A percentile compares a stretch with the other conserved stretches of the same genome.
These are phyloP conservation scores for Conringia planisiliqua DNA, from an alignment of 345 rosid species.

Conservation along the genomic window DNA sequence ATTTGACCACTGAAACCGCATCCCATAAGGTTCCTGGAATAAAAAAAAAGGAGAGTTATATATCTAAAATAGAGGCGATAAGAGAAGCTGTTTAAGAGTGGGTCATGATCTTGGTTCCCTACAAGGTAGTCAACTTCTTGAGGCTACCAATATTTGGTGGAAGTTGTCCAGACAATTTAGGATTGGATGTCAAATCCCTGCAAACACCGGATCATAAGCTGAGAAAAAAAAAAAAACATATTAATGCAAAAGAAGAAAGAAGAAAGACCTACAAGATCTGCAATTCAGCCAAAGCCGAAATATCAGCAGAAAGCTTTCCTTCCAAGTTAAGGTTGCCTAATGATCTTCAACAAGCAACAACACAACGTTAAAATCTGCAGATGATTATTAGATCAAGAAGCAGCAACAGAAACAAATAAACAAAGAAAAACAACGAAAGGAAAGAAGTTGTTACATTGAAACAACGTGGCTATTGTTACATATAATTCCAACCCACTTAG, in stretches of 20 bases:
- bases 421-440: neutral
- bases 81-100: neutral
- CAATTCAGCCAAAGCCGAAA: constrained; percentile 51
- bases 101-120: constrained; percentile 27
- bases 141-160: constrained; percentile 57
- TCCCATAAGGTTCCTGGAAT: constrained; percentile 60
- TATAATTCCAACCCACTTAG: constrained; percentile 60
- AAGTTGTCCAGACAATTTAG: constrained; percentile 55
- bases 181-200: constrained; percentile 83
- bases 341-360: constrained; percentile 46
- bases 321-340: constrained; percentile 48
- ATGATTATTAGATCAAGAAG: neutral
- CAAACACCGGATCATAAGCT: constrained; percentile 22
- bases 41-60: neutral
- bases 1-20: constrained; percentile 67
- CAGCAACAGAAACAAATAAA: neutral
- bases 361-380: neutral
- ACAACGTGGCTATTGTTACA: constrained; percentile 27
- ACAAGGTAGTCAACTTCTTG: constrained; percentile 61
- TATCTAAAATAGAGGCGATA: neutral
- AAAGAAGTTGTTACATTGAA: neutral
- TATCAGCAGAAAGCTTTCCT: constrained; percentile 60
- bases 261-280: constrained; percentile 52
- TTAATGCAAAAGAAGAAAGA: neutral
- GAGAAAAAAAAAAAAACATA: neutral